Conservation (phyloP, 257 asterid species). For the Rhazya stricta region DNA sequence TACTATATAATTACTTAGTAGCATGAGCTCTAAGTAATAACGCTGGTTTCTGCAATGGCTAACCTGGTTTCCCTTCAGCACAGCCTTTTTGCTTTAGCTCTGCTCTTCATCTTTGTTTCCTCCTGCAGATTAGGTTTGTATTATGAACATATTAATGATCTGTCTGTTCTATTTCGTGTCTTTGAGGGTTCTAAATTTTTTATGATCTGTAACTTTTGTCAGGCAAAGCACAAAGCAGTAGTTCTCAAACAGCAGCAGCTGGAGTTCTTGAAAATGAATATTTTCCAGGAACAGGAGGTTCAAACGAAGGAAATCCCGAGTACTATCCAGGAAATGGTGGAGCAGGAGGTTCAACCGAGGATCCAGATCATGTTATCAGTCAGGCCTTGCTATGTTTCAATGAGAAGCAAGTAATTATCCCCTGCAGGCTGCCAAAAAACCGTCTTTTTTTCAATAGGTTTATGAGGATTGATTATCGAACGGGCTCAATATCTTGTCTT, state of each 20-base stretch:
- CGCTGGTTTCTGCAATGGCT: slow-evolving; percentile 35
- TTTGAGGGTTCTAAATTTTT: background rate
- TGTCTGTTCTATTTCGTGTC: background rate
- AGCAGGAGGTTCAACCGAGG: slow-evolving; percentile 14
- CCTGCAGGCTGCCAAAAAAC: too few relatives aligned
- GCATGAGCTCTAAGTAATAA: background rate
- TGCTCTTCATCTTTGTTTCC: slow-evolving; percentile 32
- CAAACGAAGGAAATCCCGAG: slow-evolving; percentile 12
- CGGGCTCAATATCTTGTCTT: background rate
- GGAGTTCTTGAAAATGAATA: slow-evolving; percentile 49
- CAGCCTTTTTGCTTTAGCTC: slow-evolving; percentile 23
- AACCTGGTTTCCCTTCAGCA: slow-evolving; percentile 23
- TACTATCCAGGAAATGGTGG: background rate
- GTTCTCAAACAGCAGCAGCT: slow-evolving; percentile 54
- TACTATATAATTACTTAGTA: too few relatives aligned
- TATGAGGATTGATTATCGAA: background rate
- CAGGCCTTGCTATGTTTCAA: slow-evolving; percentile 64
- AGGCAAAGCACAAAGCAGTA: slow-evolving; percentile 42
- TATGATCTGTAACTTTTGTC: slow-evolving; percentile 13
- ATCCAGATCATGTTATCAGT: slow-evolving; percentile 34
- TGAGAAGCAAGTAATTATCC: slow-evolving; percentile 45
- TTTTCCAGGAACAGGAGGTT: slow-evolving; percentile 51
- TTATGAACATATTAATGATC: background rate
- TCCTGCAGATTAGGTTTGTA: slow-evolving; percentile 11
- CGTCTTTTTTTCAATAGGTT: too few relatives aligned